Percentiles rank a stretch among this genome's conserved stretches.
Conservation (phyloP, 352 stramenopile genomes). For the Pythium aristosporum region DNA sequence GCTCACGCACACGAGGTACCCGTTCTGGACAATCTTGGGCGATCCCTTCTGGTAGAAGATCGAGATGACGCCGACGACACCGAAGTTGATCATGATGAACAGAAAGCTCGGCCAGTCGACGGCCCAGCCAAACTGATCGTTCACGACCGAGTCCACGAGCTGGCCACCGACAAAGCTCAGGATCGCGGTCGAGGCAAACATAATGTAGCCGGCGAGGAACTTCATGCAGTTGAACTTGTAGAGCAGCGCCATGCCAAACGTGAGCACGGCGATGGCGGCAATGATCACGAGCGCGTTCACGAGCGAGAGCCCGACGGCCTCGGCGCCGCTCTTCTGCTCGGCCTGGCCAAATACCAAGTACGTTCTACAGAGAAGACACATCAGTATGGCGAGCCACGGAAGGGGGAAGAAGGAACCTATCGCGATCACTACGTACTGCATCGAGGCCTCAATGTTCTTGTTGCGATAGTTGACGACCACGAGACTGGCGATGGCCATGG, state of each 20-base stretch:
- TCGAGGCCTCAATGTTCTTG: conserved; percentile 68
- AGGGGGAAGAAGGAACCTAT: too few species aligned
- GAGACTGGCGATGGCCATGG: conserved; percentile 77
- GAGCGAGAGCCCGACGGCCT: conserved; percentile 64
- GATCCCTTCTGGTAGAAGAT: conserved; percentile 91
- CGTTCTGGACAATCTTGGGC: conserved; percentile 89
- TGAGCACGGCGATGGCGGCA: conserved; percentile 74
- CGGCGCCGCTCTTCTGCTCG: conserved; percentile 32
- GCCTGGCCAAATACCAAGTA: conserved; percentile 82
- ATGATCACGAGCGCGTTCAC: conserved; percentile 91
- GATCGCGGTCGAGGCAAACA: conserved; percentile 86
- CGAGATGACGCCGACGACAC: conserved; percentile 82
- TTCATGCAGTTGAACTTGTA: conserved; percentile 91
- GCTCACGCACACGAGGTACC: conserved; percentile 93
- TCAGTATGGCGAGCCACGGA: neutral
- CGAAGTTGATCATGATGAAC: conserved; percentile 92
- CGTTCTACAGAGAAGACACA: conserved; percentile 33
- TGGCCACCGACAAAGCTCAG: conserved; percentile 87
- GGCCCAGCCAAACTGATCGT: conserved; percentile 68
- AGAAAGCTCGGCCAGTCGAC: conserved; percentile 78
- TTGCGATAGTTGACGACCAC: conserved; percentile 87
- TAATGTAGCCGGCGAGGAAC: conserved; percentile 84
- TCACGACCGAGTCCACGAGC: conserved; percentile 79
- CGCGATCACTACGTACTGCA: conserved; percentile 45
- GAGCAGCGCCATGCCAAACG: conserved; percentile 87